These are phyloP conservation scores for Naegleria gruberi DNA, from an alignment of 208 protist species.

Conservation along the genomic window DNA sequence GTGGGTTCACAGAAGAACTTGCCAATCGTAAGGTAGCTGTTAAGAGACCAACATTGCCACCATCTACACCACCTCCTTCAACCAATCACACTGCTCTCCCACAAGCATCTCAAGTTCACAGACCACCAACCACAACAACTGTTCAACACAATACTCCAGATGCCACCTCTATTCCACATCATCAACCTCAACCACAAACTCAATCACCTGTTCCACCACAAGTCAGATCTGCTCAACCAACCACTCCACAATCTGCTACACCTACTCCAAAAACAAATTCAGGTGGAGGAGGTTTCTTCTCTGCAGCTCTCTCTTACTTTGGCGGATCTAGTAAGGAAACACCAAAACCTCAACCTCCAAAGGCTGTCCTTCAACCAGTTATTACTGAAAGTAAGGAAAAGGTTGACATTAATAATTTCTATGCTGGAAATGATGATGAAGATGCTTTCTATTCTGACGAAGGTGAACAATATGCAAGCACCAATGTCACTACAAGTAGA, in stretches of 20 bases:
- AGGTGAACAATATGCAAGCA: not conserved
- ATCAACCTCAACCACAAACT: not conserved
- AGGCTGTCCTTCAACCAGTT: not conserved
- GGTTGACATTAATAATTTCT: not conserved
- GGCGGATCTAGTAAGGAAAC: not conserved
- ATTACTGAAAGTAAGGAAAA: not conserved
- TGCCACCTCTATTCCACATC: not conserved
- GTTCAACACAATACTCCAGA: not conserved
- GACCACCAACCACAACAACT: not conserved
- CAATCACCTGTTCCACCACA: not conserved
- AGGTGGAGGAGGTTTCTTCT: not conserved
- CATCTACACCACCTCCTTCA: not conserved
- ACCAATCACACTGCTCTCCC: not conserved
- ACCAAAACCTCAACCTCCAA: not conserved
- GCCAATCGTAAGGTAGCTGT: not conserved
- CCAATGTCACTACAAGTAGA: not conserved
- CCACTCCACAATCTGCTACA: not conserved
- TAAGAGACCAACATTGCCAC: not conserved
- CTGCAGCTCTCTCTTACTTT: not conserved
- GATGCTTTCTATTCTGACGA: not conserved
- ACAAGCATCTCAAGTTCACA: no score
- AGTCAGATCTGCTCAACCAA: not conserved
- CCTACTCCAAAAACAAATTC: not conserved
- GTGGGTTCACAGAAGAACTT: not conserved
- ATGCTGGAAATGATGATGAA: not conserved